phyloP scores from a whole-genome alignment of 208 protist species.

The Leishmania turanica region DNA sequence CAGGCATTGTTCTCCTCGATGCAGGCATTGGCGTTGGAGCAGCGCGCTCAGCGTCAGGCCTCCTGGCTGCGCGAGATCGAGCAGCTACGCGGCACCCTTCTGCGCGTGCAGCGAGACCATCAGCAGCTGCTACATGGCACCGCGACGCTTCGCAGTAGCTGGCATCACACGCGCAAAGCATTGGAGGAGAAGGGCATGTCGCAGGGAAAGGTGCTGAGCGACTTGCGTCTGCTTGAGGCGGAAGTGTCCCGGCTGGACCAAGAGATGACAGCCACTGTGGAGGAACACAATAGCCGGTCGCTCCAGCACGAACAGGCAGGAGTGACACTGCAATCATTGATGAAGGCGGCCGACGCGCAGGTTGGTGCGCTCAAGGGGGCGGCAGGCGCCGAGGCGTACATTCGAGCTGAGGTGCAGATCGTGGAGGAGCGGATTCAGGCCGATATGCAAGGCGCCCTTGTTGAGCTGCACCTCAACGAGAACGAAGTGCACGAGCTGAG shows the following conservation, averaged over 20 bases:
- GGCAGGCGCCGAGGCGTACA: slow-evolving; percentile 44
- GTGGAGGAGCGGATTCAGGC: slow-evolving; percentile 52
- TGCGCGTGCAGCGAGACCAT: slow-evolving; percentile 27
- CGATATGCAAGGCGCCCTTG: slow-evolving; percentile 39
- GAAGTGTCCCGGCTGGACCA: slow-evolving; percentile 22
- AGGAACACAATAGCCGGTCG: neutral
- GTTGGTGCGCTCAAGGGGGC: slow-evolving; percentile 30
- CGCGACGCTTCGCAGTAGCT: slow-evolving; percentile 30
- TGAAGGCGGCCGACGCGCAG: slow-evolving; percentile 44
- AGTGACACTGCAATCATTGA: slow-evolving; percentile 49
- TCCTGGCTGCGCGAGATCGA: slow-evolving; percentile 27
- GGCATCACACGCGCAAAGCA: slow-evolving; percentile 19
- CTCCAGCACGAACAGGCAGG: slow-evolving; percentile 24
- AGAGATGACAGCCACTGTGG: slow-evolving; percentile 13
- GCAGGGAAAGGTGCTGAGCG: slow-evolving; percentile 11
- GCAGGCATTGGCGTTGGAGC: slow-evolving; percentile 23
- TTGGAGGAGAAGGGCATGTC: slow-evolving; percentile 8
- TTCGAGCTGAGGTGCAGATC: slow-evolving; percentile 56
- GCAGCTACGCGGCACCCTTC: slow-evolving; percentile 23
- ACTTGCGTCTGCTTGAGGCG: slow-evolving; percentile 29
- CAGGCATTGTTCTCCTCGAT: slow-evolving; percentile 24
- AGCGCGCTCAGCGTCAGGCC: slow-evolving; percentile 28
- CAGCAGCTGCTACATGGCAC: slow-evolving; percentile 38
- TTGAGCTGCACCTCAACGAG: slow-evolving; percentile 74
- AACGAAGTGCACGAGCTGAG: slow-evolving; percentile 46